These are phyloP conservation scores for Exophiala spinifera DNA, from an alignment of 2,329 filamentous ascomycete genomes.

Conservation along the genomic window DNA sequence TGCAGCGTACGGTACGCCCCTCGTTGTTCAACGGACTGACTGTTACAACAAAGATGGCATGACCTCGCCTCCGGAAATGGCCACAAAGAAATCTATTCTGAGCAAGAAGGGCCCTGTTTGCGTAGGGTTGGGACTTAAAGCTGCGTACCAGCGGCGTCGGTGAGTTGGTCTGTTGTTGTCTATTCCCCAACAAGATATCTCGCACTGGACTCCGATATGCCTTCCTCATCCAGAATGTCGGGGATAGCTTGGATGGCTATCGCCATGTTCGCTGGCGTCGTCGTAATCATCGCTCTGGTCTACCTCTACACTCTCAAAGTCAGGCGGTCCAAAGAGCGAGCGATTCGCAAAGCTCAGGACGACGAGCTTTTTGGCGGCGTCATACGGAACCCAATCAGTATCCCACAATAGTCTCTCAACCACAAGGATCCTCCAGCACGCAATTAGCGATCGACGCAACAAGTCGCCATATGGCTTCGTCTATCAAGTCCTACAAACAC, in stretches of 20 bases:
- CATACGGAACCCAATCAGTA: constrained; percentile 15
- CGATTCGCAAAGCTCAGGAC: constrained; percentile 10
- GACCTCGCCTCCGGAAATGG: constrained; percentile 5
- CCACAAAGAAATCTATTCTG: constrained; percentile 7
- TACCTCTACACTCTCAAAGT: constrained; percentile 18
- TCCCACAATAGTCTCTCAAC: not conserved
- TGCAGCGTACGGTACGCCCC: not conserved
- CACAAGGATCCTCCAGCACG: no score
- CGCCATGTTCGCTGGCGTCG: constrained; percentile 16
- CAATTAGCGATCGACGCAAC: no score
- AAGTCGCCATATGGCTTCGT: no score
- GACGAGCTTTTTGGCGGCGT: constrained; percentile 16
- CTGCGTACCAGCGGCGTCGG: not conserved
- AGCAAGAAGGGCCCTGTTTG: not conserved
- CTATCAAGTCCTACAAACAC: not conserved
- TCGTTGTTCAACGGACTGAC: no score
- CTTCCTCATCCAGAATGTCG: constrained; percentile 12
- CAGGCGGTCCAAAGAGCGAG: constrained; percentile 11
- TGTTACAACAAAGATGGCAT: not conserved
- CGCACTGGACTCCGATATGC: constrained; percentile 1
- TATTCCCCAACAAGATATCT: not conserved
- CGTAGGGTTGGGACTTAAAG: not conserved
- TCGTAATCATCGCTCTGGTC: constrained; percentile 19
- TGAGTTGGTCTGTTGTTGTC: not conserved
- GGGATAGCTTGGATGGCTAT: constrained; percentile 20